Base-by-base conservation (phyloP, 169 alveolate species). In the Sarcocystis neurona region DNA sequence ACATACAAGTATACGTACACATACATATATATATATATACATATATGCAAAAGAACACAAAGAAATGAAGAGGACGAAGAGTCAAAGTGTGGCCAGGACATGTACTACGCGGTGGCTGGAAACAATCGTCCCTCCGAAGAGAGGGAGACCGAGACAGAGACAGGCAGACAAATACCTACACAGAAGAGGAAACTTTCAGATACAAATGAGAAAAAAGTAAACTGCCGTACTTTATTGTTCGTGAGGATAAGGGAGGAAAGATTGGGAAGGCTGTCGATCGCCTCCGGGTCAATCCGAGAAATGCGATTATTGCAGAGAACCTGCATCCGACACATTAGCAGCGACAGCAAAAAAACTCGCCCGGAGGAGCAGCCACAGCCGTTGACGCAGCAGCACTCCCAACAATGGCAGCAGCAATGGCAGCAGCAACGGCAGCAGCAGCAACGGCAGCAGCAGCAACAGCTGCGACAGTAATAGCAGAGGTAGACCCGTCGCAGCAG, bases 201-300 rank as follows among this genome's bases (percentile, higher is more conserved):
- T n/a, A n/a, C 77, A 27, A 63, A 5, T 18, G 34, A 63, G 8
- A 6, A 6, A 18, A 10, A 63, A 10, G 8, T n/a, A 34, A 48
- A 39, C 79, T 53, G 23, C 80, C 75, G n/a, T 77, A 97, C 96
- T 72, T 94, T 95, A 92, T 97, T 97, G 82, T 96, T 95, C 30
- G 98, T 93, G 39, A 97, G 93, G 60, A 97, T 93, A 70, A 97
- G 91, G 8, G 98, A 95, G 27, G 94, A 95, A 41, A 97, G 90
- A 68, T 95, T 94, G 20, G 98, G 98, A 34, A 96, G 88, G 41
- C 92, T 91, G 56, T 90, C 91, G 44, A 84, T 58, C 41, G 94
- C 66, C 70, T 94, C 97, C 15, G 86, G 88, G 18, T 94, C 95
- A 27, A 95, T 95, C 78, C 96, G 92, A 34, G 95, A 89, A 60